These are phyloP conservation scores for Colletotrichum abscissum DNA, from an alignment of 2,329 filamentous ascomycete genomes.

Conservation along the genomic window DNA sequence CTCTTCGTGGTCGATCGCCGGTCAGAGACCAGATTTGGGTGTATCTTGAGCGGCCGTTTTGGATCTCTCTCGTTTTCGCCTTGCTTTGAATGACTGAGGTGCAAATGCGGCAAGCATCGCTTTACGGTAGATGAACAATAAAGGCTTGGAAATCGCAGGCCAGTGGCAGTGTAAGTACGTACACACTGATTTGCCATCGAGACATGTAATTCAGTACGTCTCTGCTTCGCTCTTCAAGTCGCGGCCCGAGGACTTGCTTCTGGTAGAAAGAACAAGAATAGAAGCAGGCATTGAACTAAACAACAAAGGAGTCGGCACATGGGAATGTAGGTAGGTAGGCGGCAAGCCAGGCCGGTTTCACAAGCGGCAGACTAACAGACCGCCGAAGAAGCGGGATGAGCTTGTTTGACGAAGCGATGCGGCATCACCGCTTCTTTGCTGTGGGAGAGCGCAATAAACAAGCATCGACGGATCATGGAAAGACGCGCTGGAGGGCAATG, in stretches of 20 bases:
- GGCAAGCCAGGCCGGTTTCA: neutral
- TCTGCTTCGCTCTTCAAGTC: neutral
- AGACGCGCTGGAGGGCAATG: no score
- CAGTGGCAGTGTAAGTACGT: constrained; percentile 21
- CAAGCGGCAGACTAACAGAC: neutral
- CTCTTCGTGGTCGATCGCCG: neutral
- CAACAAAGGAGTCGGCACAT: constrained; percentile 1
- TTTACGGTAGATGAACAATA: no score
- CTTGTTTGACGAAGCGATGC: constrained; percentile 1
- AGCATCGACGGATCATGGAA: neutral
- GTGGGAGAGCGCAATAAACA: no score
- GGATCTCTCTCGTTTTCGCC: neutral
- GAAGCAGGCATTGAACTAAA: neutral
- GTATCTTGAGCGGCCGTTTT: neutral
- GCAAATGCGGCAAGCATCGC: neutral
- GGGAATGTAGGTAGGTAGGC: neutral
- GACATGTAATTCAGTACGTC: neutral
- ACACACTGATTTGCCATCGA: neutral
- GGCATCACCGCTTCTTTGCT: neutral
- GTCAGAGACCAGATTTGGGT: neutral
- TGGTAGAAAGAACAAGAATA: neutral
- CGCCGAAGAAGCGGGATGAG: neutral
- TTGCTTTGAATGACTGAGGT: neutral
- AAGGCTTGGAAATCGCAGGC: no score
- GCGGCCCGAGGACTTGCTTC: neutral